Evolutionary conservation across 2,329 filamentous ascomycete species (phyloP).

Genomic region (Septoria petroselini): DNA sequence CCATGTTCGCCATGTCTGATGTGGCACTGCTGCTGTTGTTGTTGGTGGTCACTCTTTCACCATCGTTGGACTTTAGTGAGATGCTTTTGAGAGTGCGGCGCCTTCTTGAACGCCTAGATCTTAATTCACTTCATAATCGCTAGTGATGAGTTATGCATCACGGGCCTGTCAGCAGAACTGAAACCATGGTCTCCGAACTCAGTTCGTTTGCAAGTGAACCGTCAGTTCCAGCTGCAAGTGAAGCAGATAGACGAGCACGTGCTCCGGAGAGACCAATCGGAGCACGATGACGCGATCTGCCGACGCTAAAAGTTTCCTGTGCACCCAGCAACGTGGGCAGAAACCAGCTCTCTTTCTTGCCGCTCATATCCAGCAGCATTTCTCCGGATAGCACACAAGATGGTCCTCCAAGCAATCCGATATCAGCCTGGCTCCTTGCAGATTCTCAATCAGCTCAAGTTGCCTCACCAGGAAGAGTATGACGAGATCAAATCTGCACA

Average conservation of each 20-base stretch:
- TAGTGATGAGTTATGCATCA: too few species aligned
- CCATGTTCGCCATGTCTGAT: too few species aligned
- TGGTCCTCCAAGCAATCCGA: conserved; percentile 71
- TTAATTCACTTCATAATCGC: too few species aligned
- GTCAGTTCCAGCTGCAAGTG: conserved; percentile 1
- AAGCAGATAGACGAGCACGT: conserved; percentile 4
- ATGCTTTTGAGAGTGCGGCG: too few species aligned
- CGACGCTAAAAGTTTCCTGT: conserved; percentile 12
- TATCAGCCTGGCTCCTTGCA: conserved; percentile 69
- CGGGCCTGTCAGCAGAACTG: too few species aligned
- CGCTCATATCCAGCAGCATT: neutral
- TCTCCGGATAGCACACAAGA: conserved; percentile 26
- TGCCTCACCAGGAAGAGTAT: conserved; percentile 78
- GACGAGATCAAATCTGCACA: conserved; percentile 66
- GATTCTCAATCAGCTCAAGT: conserved; percentile 78
- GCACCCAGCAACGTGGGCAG: conserved; percentile 1
- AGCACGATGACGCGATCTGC: conserved; percentile 11
- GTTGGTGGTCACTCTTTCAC: too few species aligned
- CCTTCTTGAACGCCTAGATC: too few species aligned
- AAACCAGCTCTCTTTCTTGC: neutral
- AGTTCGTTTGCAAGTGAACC: too few species aligned
- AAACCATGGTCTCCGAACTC: too few species aligned
- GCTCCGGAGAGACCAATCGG: conserved; percentile 7
- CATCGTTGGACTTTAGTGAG: too few species aligned
- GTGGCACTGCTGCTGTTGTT: too few species aligned